Evolutionary conservation across 352 stramenopile species (phyloP).

Genomic region (Globisporangium mamillatum): DNA sequence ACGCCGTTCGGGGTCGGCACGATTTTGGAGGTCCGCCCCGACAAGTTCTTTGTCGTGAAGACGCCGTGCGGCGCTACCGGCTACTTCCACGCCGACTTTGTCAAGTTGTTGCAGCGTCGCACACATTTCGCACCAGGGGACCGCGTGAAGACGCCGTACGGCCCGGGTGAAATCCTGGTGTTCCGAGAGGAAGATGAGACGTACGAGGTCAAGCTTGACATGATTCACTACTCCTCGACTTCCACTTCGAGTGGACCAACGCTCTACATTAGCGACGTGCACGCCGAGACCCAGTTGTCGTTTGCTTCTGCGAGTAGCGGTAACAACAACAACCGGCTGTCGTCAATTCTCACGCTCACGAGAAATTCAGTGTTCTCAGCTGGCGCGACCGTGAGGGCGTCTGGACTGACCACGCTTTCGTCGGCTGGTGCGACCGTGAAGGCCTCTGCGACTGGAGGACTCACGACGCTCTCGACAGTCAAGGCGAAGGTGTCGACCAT

Average conservation of each 20-base stretch:
- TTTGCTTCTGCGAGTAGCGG: constrained; percentile 22
- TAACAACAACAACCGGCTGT: constrained; percentile 42
- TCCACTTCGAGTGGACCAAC: constrained; percentile 22
- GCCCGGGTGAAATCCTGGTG: constrained; percentile 37
- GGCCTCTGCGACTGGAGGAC: constrained; percentile 40
- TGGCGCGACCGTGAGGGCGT: constrained; percentile 61
- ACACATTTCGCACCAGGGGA: constrained; percentile 52
- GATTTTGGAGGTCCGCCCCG: constrained; percentile 43
- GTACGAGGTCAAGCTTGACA: constrained; percentile 55
- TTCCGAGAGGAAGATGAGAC: constrained; percentile 57
- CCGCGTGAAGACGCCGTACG: constrained; percentile 52
- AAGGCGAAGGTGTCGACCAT: constrained; percentile 70
- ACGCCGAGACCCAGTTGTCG: constrained; percentile 41
- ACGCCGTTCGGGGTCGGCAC: constrained; percentile 52
- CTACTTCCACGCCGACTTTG: constrained; percentile 48
- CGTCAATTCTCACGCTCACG: constrained; percentile 71
- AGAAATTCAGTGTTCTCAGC: constrained; percentile 68
- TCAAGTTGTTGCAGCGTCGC: constrained; percentile 45
- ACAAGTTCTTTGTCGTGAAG: constrained; percentile 62
- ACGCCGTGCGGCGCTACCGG: constrained; percentile 40
- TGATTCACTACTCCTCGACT: constrained; percentile 14
- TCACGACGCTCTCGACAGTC: constrained; percentile 64
- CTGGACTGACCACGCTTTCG: constrained; percentile 54
- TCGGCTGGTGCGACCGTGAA: constrained; percentile 62
- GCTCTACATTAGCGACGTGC: constrained; percentile 46